Conservation (phyloP, 257 asterid genomes). For the Avicennia marina region DNA sequence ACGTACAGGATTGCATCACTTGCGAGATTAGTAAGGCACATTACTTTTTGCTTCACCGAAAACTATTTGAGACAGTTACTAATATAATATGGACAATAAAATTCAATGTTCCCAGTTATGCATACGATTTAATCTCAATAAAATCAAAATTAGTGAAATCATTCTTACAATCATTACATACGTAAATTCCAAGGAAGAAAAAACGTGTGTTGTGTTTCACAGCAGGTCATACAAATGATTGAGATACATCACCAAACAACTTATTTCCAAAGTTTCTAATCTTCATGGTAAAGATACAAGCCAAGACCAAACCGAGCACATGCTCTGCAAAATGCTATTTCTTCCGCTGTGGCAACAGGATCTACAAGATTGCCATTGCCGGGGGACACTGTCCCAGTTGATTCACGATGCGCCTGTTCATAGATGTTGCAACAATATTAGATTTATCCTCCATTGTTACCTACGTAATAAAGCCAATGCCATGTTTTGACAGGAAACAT, state of each 20-base stretch:
- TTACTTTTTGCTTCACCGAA: too few relatives aligned
- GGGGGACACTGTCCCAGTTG: conserved; percentile 74
- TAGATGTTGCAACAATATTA: not conserved
- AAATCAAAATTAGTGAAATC: too few relatives aligned
- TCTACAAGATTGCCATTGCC: conserved; percentile 33
- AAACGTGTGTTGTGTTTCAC: too few relatives aligned
- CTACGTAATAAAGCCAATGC: not conserved
- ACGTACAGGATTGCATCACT: too few relatives aligned
- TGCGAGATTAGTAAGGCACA: too few relatives aligned
- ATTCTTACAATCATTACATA: too few relatives aligned
- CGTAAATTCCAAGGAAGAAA: too few relatives aligned
- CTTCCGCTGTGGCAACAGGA: conserved; percentile 91
- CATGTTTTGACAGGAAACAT: not conserved
- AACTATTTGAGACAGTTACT: too few relatives aligned
- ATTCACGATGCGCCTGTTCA: conserved; percentile 84
- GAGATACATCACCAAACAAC: not conserved
- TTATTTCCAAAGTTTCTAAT: conserved; percentile 16
- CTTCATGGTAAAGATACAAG: conserved; percentile 79
- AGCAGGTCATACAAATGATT: not conserved
- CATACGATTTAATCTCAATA: too few relatives aligned
- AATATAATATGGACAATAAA: too few relatives aligned
- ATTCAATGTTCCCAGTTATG: too few relatives aligned
- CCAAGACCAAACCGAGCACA: conserved; percentile 97
- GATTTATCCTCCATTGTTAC: not conserved
- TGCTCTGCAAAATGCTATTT: conserved; percentile 90